Evolutionary conservation across 257 asterid species (phyloP), one percentile per base, ranked within the genome.

Genomic region (Eucommia ulmoides): DNA sequence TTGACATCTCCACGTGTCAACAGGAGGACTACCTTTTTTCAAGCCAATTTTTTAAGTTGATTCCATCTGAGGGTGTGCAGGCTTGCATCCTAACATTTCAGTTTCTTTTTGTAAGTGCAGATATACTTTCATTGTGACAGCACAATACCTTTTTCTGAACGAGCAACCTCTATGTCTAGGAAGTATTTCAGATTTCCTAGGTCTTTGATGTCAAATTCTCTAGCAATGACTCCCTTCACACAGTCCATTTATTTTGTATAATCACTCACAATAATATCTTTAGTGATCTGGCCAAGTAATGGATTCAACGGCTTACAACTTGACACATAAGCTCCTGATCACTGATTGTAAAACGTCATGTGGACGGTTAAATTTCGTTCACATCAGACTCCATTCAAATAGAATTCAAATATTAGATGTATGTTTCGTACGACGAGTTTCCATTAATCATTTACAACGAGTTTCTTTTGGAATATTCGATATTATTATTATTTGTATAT

Each of bases 361-460:
- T n/a, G n/a, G n/a, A n/a, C n/a, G n/a, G n/a, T n/a, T n/a, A n/a
- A n/a, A n/a, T n/a, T n/a, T n/a, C n/a, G n/a, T n/a, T n/a, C n/a
- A n/a, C n/a, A n/a, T n/a, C n/a, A n/a, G n/a, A n/a, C n/a, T n/a
- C n/a, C n/a, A n/a, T n/a, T n/a, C n/a, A n/a, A n/a, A n/a, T n/a
- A n/a, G n/a, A n/a, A n/a, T n/a, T n/a, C n/a, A n/a, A n/a, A n/a
- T n/a, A n/a, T n/a, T n/a, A n/a, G n/a, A 11, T 57, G 35, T 45
- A 24, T 58, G 24, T 19, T 54, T 41, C 23, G 51, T 26, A 49
- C 46, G 15, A 19, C n/a, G n/a, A n/a, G n/a, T n/a, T n/a, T n/a
- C n/a, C n/a, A n/a, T n/a, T n/a, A n/a, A n/a, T n/a, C n/a, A n/a
- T n/a, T n/a, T n/a, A n/a, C n/a, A n/a, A n/a, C n/a, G n/a, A n/a